Evolutionary conservation across 345 rosid genomes (phyloP).

Genomic region (Salix caprea): DNA sequence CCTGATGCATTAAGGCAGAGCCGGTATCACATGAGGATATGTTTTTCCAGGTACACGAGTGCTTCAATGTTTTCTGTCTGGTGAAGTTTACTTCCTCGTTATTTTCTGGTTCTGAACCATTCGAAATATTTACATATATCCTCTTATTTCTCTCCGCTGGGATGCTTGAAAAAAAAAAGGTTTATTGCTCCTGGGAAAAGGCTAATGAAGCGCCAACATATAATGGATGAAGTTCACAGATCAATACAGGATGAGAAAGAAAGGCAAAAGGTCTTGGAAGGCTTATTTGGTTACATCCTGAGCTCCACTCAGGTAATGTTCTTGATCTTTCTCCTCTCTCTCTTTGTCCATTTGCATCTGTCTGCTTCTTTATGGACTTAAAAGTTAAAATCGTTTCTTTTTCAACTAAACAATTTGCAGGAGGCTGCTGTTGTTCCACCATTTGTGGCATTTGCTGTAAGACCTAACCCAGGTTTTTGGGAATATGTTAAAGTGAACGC

Average conservation of each 20-base stretch:
- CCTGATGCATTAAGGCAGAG: slow-evolving; percentile 82
- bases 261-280: slow-evolving; percentile 60
- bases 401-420: slow-evolving; percentile 32
- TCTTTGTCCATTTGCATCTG: neutral
- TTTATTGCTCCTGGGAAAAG: slow-evolving; percentile 56
- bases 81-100: neutral
- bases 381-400: neutral
- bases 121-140: neutral
- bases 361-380: neutral
- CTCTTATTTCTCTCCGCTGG: neutral
- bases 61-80: neutral
- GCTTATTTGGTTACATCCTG: slow-evolving; percentile 75
- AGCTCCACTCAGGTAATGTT: slow-evolving; percentile 50
- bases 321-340: neutral
- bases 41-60: slow-evolving; percentile 55
- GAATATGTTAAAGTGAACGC: slow-evolving; percentile 76
- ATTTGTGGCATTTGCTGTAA: slow-evolving; percentile 64
- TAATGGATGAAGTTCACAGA: slow-evolving; percentile 61
- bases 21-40: slow-evolving; percentile 69
- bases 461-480: slow-evolving; percentile 89
- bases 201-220: slow-evolving; percentile 53
- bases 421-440: slow-evolving; percentile 91
- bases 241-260: slow-evolving; percentile 57
- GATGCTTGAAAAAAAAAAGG: slow-evolving; percentile 22
- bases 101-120: neutral